Conservation (phyloP, 1,284 basidiomycete species). For the Microbotryum intermedium region DNA sequence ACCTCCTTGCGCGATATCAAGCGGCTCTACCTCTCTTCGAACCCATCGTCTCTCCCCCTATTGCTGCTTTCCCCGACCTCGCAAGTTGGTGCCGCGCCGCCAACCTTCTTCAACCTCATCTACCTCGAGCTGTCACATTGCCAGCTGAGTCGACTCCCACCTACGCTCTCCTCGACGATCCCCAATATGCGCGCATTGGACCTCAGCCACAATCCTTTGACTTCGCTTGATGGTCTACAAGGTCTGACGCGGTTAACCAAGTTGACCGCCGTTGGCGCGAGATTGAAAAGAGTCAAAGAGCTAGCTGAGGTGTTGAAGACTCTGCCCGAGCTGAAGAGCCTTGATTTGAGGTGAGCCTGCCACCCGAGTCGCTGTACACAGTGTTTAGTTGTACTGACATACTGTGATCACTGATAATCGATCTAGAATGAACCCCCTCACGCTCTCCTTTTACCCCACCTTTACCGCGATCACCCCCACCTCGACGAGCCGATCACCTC, state of each 20-base stretch:
- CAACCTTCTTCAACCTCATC: slow-evolving; percentile 66
- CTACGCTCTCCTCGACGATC: slow-evolving; percentile 54
- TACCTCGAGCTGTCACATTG: slow-evolving; percentile 92
- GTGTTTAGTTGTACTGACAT: neutral
- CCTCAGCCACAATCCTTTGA: slow-evolving; percentile 89
- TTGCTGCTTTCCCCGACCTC: slow-evolving; percentile 46
- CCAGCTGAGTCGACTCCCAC: slow-evolving; percentile 65
- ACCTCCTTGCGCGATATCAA: slow-evolving; percentile 79
- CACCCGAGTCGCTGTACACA: neutral
- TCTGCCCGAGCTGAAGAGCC: slow-evolving; percentile 68
- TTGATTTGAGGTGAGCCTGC: slow-evolving; percentile 68
- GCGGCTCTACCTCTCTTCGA: slow-evolving; percentile 86
- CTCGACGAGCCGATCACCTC: neutral
- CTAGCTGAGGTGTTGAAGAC: slow-evolving; percentile 61
- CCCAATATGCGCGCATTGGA: slow-evolving; percentile 90
- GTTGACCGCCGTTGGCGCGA: slow-evolving; percentile 73
- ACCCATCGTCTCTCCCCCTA: slow-evolving; percentile 38
- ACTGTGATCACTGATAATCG: neutral
- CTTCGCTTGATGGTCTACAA: slow-evolving; percentile 55
- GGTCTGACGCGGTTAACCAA: slow-evolving; percentile 70
- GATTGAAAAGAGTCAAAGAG: slow-evolving; percentile 60
- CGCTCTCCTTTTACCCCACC: slow-evolving; percentile 72
- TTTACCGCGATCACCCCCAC: slow-evolving; percentile 4
- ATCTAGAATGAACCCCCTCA: slow-evolving; percentile 82
- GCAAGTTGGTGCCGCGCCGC: slow-evolving; percentile 33